A percentile compares a stretch with the other conserved stretches of the same genome.
These are phyloP conservation scores for Aspergillus leporis DNA, from an alignment of 495 filamentous ascomycete species.

Conservation along the genomic window DNA sequence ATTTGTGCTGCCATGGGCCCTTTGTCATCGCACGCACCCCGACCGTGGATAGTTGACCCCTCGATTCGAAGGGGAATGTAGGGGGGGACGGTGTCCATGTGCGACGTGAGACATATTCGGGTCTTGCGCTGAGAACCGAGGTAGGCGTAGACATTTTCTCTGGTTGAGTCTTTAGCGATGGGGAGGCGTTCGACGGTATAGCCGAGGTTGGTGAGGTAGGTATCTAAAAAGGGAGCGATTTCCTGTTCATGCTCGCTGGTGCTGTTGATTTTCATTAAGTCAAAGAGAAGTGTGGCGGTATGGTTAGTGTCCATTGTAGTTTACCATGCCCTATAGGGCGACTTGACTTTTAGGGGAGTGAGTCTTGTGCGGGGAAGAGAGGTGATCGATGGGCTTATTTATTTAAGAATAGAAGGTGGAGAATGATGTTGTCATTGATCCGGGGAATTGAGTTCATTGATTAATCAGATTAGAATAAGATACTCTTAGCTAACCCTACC, in stretches of 20 bases:
- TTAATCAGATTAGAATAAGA: no score
- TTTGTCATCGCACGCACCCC: constrained; percentile 82
- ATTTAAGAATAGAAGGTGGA: no score
- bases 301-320: neutral
- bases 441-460: no score
- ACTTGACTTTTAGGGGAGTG: no score
- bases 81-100: constrained; percentile 62
- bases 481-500: no score
- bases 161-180: constrained; percentile 23
- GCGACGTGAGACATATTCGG: constrained; percentile 61
- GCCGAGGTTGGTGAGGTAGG: constrained; percentile 23
- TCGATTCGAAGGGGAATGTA: constrained; percentile 53
- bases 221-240: constrained; percentile 24
- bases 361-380: no score
- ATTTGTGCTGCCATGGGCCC: constrained; percentile 76
- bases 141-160: constrained; percentile 30
- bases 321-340: no score
- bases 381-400: no score
- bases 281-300: constrained; percentile 21
- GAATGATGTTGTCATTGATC: no score
- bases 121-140: constrained; percentile 17
- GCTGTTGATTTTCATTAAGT: constrained; percentile 28
- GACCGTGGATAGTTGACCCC: constrained; percentile 58
- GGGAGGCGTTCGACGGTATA: constrained; percentile 34
- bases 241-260: constrained; percentile 32